A percentile compares a stretch with the other conserved stretches of the same genome.
phyloP scores from a whole-genome alignment of 1,139 yeast genomes.

The Pneumocystis oryctolagi region DNA sequence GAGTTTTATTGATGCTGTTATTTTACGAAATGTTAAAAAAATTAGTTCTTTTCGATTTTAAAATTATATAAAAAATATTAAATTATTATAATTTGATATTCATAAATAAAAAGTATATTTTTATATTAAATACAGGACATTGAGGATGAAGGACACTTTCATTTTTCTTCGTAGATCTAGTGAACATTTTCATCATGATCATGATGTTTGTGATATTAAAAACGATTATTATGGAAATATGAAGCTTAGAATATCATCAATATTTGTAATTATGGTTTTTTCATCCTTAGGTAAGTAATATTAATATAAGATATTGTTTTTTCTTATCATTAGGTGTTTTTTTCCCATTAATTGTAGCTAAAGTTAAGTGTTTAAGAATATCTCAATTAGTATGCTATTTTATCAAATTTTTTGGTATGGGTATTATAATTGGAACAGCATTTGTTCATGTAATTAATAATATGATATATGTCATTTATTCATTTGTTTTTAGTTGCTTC shows the following conservation, averaged over 20 bases:
- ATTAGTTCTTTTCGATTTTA: neutral
- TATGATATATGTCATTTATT: neutral
- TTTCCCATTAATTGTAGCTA: slow-evolving; percentile 16
- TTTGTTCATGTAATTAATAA: slow-evolving; percentile 37
- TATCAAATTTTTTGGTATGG: slow-evolving; percentile 66
- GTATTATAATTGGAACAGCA: slow-evolving; percentile 70
- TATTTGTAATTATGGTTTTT: slow-evolving; percentile 50
- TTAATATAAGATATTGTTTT: slow-evolving; percentile 14
- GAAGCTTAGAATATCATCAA: slow-evolving; percentile 60
- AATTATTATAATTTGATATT: too few species aligned
- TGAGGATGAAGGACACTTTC: neutral
- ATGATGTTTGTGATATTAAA: slow-evolving; percentile 16
- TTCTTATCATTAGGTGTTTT: slow-evolving; percentile 25
- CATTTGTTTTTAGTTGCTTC: slow-evolving; percentile 25
- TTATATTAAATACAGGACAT: too few species aligned
- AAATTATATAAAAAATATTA: neutral
- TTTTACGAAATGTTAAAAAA: neutral
- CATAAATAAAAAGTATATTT: too few species aligned
- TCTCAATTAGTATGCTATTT: slow-evolving; percentile 48
- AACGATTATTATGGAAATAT: slow-evolving; percentile 32
- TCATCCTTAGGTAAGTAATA: slow-evolving; percentile 35
- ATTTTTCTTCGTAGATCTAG: neutral
- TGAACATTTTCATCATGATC: neutral
- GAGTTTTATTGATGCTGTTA: neutral
- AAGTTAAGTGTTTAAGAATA: slow-evolving; percentile 17